Evolutionary conservation across 306 rosid species (phyloP), one percentile per base, ranked within the genome.

Genomic region (Corylus americana): DNA sequence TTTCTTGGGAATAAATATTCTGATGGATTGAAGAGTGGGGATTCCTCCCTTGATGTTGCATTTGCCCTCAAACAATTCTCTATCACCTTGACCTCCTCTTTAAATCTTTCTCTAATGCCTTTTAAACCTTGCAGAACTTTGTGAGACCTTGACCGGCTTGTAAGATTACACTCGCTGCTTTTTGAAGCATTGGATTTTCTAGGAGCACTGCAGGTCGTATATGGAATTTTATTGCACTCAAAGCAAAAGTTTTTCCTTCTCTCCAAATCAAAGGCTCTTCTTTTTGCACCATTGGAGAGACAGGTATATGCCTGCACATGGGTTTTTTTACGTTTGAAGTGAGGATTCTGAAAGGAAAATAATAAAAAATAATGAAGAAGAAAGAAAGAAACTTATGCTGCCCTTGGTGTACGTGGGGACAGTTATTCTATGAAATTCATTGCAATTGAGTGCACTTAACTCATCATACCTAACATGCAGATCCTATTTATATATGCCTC

Each of bases 41-140:
- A 79, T 80, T 89, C 92, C 57, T 70, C 85, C 75, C 79, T 77
- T 20, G 90, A 37, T 77, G 87, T 45, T 47, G 89, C 86, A 48
- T 88, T 95, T 55, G 81, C 73, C 57, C 75, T 76, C 79, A 92
- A 57, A 69, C 98, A 95, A 37, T 83, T 93, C 82, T 95, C 94
- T 49, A 92, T 95, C 82, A 95, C 98, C 82, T 73, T 90, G 3
- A 90, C 86, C 44, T 95, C 98, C 58, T 95, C 96, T 84, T 85
- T 89, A 47, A 95, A 81, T 67, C 86, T 89, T 63, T 91, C 97
- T 83, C 92, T 89, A 29, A 91, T 75, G 14, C 88, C 90, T 71
- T 71, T 86, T 42, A 91, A 74, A 4, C 87, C 85, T 85, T 83
- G 77, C 75, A 80, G 54, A 29, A 87, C 68, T 81, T 83, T 90